Evolutionary conservation across 1,284 basidiomycete species (phyloP), one percentile per base, ranked within the genome.

Genomic region (Malassezia caprae): DNA sequence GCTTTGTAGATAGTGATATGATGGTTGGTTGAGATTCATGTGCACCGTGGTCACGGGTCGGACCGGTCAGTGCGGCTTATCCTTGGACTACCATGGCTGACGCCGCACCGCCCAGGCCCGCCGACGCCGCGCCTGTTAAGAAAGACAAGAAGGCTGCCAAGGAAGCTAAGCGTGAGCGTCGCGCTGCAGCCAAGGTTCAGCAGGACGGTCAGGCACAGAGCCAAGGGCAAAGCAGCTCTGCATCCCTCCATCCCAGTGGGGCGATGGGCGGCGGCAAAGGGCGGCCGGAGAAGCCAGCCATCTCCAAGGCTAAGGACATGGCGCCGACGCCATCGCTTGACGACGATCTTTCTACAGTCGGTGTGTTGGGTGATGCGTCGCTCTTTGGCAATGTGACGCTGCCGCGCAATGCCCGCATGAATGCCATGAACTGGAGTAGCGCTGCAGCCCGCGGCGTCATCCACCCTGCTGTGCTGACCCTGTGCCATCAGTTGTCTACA

Each of bases 321-420:
- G 51, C 24, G 39, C 15, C 41, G 30, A 31, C 21, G 23, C 21
- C 56, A 11, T 52, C 50, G 53, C 32, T 52, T 7, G 48, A 58
- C 40, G 31, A 53, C 31, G 51, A 49, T 48, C 49, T 27, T 27
- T 39, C 60, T 47, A 53, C 52, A 44, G 23, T 51, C 21, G 60
- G 41, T 49, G 61, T 30, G 12, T 34, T 54, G 21, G 56, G 53
- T 26, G 62, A 60, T 37, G 61, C 64, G 24, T 63, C 67, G 6
- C 63, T 70, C 21, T 71, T 72, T 43, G 68, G 68, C 24, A 69
- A 69, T 48, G 67, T 69, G 31, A 60, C 67, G 8, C 62, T 57
- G 3, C 62, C 59, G 15, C 62, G 63, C 50, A 53, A 58, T 32
- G 58, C 60, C 34, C 60, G 56, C 13, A 53, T 61, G 15, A 62